Evolutionary conservation across 1,139 yeast genomes (phyloP), one percentile per base, ranked within the genome.

Genomic region (Pneumocystis wakefieldiae): DNA sequence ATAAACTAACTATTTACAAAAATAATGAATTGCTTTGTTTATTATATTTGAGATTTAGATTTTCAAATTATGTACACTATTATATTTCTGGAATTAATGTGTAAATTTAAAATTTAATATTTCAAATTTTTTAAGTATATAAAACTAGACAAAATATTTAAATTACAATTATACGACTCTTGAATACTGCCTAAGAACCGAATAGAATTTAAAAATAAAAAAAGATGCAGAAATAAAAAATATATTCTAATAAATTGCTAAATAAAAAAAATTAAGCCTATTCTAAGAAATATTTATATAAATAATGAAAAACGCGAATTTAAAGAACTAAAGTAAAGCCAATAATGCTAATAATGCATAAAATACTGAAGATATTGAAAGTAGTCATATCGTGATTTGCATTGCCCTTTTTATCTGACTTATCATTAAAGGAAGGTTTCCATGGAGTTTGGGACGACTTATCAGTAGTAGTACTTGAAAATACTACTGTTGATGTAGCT

Each of bases 1-100:
- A 69, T 75, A 32, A 69, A 75, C 15, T 12, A 24, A 24, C 24
- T 24, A 5, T 48, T n/a, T n/a, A n/a, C n/a, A 19, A 14, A 24
- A 24, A 6, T 37, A 37, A 37, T 37, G n/a, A 37, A 39, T n/a
- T 15, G 7, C 15, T 39, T 39, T 39, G 17, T n/a, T 41, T 39
- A 7, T 39, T 41, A 17, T 17, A n/a, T 41, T 2, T 7, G 19
- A 41, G 12, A 10, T 41, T 41, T 41, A 17, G 19, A 7, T 41
- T 39, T 39, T 39, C 5, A 15, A 37, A 37, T 37, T n/a, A 37
- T 37, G 14, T 37, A 32, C 35, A 32, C 35, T 32, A 32, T 7
- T 5, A 32, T 5, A 32, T 32, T 4, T 32, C 35, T 32, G 6
- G 6, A 32, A 32, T 32, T 32, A 2, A 32, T 32, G 35, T 29